phyloP scores from a whole-genome alignment of 1,284 basidiomycete genomes.

The Hemileia vastatrix region DNA sequence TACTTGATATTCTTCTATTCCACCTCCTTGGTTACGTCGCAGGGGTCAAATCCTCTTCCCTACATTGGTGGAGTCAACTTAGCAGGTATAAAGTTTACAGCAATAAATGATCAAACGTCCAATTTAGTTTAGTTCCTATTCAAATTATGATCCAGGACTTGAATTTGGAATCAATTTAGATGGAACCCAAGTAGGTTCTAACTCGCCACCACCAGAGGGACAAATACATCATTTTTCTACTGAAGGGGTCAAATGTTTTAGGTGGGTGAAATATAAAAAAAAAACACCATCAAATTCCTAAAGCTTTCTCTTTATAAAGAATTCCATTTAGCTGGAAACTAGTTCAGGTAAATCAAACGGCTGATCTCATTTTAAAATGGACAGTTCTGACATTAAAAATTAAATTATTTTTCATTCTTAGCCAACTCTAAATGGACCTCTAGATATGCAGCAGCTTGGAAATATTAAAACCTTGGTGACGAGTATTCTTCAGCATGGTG shows the following conservation, averaged over 20 bases:
- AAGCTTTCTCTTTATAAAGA: background rate
- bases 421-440: background rate
- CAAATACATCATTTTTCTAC: conserved; percentile 10
- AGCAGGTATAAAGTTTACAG: no score
- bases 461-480: background rate
- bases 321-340: background rate
- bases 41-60: no score
- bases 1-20: no score
- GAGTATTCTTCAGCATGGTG: background rate
- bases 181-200: background rate
- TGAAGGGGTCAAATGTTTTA: conserved; percentile 7
- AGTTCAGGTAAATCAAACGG: background rate
- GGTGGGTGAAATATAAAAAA: background rate
- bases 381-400: no score
- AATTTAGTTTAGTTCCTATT: no score
- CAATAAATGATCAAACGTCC: no score
- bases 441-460: background rate
- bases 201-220: background rate
- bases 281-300: background rate
- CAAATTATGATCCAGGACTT: no score
- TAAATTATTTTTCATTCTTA: background rate
- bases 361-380: no score
- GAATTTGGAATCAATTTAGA: conserved; percentile 4
- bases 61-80: conserved; percentile 20
- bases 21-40: no score